These are phyloP conservation scores for Corylus heterophylla DNA, from an alignment of 306 rosid genomes.

Conservation along the genomic window DNA sequence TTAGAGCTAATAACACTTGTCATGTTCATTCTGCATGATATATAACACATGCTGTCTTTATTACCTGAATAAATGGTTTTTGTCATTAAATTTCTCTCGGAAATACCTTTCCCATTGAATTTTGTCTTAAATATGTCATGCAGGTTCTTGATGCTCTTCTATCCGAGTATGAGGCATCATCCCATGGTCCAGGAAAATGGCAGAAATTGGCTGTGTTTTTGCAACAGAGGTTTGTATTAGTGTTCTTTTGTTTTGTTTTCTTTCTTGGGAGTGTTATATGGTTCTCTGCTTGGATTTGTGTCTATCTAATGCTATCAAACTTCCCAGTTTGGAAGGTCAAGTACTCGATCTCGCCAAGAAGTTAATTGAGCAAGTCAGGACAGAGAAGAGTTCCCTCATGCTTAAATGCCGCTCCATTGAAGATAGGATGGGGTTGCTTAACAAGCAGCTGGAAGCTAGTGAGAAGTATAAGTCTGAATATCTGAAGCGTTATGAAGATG, in stretches of 20 bases:
- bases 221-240: conserved; percentile 69
- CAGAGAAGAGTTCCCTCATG: conserved; percentile 66
- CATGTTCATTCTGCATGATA: neutral
- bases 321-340: conserved; percentile 85
- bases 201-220: conserved; percentile 72
- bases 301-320: conserved; percentile 13
- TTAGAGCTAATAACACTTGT: neutral
- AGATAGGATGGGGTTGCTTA: conserved; percentile 65
- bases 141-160: conserved; percentile 92
- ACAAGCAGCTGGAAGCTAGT: conserved; percentile 79
- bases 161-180: conserved; percentile 69
- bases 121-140: conserved; percentile 23
- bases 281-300: neutral
- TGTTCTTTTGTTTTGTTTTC: neutral
- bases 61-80: neutral
- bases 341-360: conserved; percentile 70
- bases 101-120: neutral
- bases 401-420: conserved; percentile 74
- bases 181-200: conserved; percentile 93
- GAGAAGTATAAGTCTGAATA: conserved; percentile 78
- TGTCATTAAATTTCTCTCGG: neutral
- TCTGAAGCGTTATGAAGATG: conserved; percentile 81
- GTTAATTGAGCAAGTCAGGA: conserved; percentile 70
- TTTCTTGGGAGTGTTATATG: neutral
- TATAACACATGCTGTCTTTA: neutral